phyloP scores from a whole-genome alignment of 352 stramenopile species.

The Globisporangium acanthophoron region DNA sequence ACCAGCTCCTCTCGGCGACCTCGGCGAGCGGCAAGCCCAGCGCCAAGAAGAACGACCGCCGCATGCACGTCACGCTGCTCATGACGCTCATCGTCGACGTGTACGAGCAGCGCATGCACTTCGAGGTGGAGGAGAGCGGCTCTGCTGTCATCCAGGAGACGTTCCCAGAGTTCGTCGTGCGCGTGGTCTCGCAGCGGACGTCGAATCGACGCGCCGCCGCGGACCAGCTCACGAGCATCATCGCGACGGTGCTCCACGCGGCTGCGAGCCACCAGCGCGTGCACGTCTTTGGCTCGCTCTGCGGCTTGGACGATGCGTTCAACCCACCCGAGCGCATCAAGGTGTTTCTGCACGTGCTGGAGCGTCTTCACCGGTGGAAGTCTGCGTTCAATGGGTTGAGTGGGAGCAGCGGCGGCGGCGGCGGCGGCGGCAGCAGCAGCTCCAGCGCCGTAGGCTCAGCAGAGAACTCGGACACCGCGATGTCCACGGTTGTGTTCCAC shows the following conservation, averaged over 20 bases:
- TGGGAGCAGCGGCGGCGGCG: background rate
- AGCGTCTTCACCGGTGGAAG: slow-evolving; percentile 60
- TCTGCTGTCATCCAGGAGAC: slow-evolving; percentile 34
- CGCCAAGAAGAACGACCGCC: slow-evolving; percentile 52
- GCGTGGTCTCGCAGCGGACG: slow-evolving; percentile 43
- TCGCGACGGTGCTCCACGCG: slow-evolving; percentile 44
- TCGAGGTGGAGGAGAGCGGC: slow-evolving; percentile 30
- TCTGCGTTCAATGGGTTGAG: background rate
- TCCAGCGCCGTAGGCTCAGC: background rate
- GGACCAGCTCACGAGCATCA: slow-evolving; percentile 54
- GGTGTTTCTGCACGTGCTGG: slow-evolving; percentile 60
- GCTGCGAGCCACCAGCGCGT: slow-evolving; percentile 42
- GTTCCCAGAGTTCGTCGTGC: slow-evolving; percentile 66
- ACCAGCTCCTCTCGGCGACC: slow-evolving; percentile 25
- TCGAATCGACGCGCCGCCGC: slow-evolving; percentile 38
- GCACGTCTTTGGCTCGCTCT: slow-evolving; percentile 53
- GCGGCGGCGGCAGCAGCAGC: slow-evolving; percentile 9
- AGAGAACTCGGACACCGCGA: slow-evolving; percentile 11
- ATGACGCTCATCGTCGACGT: slow-evolving; percentile 71
- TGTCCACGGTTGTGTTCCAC: slow-evolving; percentile 61
- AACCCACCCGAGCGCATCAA: slow-evolving; percentile 66
- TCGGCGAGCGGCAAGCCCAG: slow-evolving; percentile 10
- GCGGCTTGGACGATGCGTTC: slow-evolving; percentile 43
- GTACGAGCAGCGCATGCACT: slow-evolving; percentile 54
- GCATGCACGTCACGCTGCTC: slow-evolving; percentile 64